A percentile compares a stretch with the other conserved stretches of the same genome.
Evolutionary conservation across 2,329 filamentous ascomycete species (phyloP).

Genomic region (Blastomyces silverae): DNA sequence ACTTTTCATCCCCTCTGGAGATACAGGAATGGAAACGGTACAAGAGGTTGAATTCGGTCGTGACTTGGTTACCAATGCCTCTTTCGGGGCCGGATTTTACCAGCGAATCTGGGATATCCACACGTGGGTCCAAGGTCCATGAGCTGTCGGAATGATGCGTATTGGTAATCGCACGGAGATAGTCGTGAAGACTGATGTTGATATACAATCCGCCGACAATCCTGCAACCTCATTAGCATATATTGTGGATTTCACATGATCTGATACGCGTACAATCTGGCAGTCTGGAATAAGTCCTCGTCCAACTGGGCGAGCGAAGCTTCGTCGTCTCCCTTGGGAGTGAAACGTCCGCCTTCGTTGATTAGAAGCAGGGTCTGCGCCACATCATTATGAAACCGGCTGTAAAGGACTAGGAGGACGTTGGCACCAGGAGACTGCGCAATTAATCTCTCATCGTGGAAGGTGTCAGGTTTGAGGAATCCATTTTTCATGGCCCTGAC

Average conservation of each 20-base stretch:
- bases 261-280: conserved; percentile 25
- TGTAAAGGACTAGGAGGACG: conserved; percentile 32
- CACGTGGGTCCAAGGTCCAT: conserved; percentile 41
- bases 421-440: conserved; percentile 30
- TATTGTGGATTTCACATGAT: conserved; percentile 6
- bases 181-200: conserved; percentile 32
- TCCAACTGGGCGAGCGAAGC: conserved; percentile 32
- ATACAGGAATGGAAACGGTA: conserved; percentile 59
- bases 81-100: conserved; percentile 30
- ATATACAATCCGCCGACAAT: conserved; percentile 29
- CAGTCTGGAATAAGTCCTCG: conserved; percentile 32
- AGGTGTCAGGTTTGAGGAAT: conserved; percentile 35
- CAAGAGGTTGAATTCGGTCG: conserved; percentile 48
- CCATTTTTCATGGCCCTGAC: conserved; percentile 34
- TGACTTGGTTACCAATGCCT: conserved; percentile 46
- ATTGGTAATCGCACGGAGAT: conserved; percentile 27
- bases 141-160: conserved; percentile 37
- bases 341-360: conserved; percentile 39
- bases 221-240: conserved; percentile 15
- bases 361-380: conserved; percentile 33
- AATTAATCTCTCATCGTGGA: conserved; percentile 29
- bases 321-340: conserved; percentile 23
- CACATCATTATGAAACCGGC: conserved; percentile 36
- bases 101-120: conserved; percentile 23
- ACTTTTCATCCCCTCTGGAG: conserved; percentile 59